These are phyloP conservation scores for Fraxinus angustifolia DNA, from an alignment of 305 asterid genomes.

Conservation along the genomic window DNA sequence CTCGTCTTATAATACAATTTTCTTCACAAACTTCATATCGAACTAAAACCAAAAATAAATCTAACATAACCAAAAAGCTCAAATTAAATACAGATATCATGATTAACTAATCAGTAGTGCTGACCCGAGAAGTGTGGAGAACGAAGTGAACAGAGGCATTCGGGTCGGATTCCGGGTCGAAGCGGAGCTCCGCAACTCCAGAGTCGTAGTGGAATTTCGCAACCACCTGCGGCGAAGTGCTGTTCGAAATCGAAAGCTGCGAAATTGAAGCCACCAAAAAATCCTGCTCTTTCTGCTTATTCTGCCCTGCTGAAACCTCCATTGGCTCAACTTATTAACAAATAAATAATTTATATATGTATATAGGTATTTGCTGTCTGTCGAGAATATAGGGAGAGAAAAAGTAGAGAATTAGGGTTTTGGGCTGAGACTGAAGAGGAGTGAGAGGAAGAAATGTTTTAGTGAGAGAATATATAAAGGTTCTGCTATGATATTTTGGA, in stretches of 20 bases:
- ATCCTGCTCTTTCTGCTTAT: slow-evolving; percentile 44
- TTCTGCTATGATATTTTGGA: slow-evolving; percentile 31
- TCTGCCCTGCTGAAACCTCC: slow-evolving; percentile 25
- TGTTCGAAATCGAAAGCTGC: slow-evolving; percentile 50
- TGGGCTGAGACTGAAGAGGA: background rate
- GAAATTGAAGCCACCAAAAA: slow-evolving; percentile 61
- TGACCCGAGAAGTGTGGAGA: slow-evolving; percentile 52
- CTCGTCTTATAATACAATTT: background rate
- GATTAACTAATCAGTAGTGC: slow-evolving; percentile 3
- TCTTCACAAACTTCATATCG: background rate
- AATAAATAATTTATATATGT: background rate
- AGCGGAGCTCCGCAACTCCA: slow-evolving; percentile 42
- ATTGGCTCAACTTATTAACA: background rate
- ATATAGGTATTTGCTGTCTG: background rate
- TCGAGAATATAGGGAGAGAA: background rate
- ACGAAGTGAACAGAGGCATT: slow-evolving; percentile 47
- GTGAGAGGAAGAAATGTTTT: slow-evolving; percentile 28
- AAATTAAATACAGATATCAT: slow-evolving; percentile 2
- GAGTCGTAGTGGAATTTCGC: slow-evolving; percentile 60
- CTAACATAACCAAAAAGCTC: background rate
- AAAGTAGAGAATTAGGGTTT: slow-evolving; percentile 5
- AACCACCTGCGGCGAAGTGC: slow-evolving; percentile 51
- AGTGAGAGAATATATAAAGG: slow-evolving; percentile 30
- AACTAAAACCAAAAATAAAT: background rate
- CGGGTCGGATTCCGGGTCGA: slow-evolving; percentile 49